A percentile compares a stretch with the other conserved stretches of the same genome.
Evolutionary conservation across 208 protist genomes (phyloP).

Genomic region (Trypanosoma cruzi): DNA sequence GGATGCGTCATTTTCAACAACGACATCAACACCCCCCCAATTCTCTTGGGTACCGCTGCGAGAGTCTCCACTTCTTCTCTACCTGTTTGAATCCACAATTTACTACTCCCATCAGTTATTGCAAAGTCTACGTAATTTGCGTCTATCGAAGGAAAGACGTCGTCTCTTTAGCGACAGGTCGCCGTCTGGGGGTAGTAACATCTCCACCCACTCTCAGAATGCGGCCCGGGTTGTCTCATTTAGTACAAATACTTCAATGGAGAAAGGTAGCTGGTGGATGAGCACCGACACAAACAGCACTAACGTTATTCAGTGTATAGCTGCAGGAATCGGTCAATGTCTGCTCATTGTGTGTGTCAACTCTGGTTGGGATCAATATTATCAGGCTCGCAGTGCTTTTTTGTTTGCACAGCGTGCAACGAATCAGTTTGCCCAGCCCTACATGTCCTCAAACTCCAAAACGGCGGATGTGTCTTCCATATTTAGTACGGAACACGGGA

Average conservation of each 20-base stretch:
- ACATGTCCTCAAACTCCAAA: background rate
- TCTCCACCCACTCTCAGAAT: background rate
- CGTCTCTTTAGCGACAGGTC: background rate
- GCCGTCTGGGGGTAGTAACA: background rate
- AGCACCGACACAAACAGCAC: background rate
- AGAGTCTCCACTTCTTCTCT: constrained; percentile 21
- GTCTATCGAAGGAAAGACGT: background rate
- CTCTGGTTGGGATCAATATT: constrained; percentile 34
- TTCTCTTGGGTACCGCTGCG: constrained; percentile 20
- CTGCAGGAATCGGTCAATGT: constrained; percentile 18
- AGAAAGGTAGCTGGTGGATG: background rate
- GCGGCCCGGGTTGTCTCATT: background rate
- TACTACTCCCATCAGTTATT: constrained; percentile 18
- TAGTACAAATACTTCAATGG: background rate
- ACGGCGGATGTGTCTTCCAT: background rate
- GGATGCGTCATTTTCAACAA: background rate
- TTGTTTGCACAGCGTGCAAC: constrained; percentile 28
- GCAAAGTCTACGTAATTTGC: constrained; percentile 12
- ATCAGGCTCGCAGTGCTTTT: constrained; percentile 31
- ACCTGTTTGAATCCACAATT: constrained; percentile 24
- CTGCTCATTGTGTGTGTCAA: constrained; percentile 35
- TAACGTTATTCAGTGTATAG: constrained; percentile 19
- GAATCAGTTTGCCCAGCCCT: background rate
- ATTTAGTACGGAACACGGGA: background rate
- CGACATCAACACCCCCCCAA: background rate